phyloP scores from a whole-genome alignment of 1,284 basidiomycete genomes.

The Heliocybe sulcata region DNA sequence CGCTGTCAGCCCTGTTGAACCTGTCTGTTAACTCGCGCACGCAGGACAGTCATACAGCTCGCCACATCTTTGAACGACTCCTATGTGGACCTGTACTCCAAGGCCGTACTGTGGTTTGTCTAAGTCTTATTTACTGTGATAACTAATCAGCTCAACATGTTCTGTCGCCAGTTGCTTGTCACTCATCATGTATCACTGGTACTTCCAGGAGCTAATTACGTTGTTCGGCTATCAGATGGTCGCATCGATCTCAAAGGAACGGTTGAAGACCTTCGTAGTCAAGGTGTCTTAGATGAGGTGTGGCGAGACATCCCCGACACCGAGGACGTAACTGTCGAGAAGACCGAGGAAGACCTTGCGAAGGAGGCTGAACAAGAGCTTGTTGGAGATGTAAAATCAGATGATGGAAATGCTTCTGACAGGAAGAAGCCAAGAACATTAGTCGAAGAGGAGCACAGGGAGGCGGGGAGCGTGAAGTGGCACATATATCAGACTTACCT shows the following conservation, averaged over 20 bases:
- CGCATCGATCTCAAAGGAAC: conserved; percentile 64
- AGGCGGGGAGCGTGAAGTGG: conserved; percentile 74
- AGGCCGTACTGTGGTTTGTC: conserved; percentile 60
- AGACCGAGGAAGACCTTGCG: no score
- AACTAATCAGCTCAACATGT: no score
- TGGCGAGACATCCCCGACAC: conserved; percentile 4
- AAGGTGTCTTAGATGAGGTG: conserved; percentile 45
- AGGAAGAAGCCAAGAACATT: conserved; percentile 55
- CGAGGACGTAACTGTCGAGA: no score
- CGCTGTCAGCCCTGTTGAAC: no score
- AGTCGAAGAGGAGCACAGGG: conserved; percentile 64
- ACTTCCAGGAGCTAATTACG: conserved; percentile 58
- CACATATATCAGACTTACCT: conserved; percentile 36
- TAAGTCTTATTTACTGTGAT: no score
- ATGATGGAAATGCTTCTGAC: conserved; percentile 23
- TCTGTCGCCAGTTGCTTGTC: conserved; percentile 42
- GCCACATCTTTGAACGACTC: conserved; percentile 58
- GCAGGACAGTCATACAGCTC: conserved; percentile 70
- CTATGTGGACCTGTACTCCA: conserved; percentile 56
- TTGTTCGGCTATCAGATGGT: conserved; percentile 70
- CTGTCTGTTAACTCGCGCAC: neutral
- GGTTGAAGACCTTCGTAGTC: conserved; percentile 47
- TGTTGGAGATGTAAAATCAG: conserved; percentile 15
- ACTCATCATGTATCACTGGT: conserved; percentile 74
- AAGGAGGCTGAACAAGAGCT: conserved; percentile 1